Evolutionary conservation across 495 filamentous ascomycete genomes (phyloP).

Genomic region (Bathelium albidoporum): DNA sequence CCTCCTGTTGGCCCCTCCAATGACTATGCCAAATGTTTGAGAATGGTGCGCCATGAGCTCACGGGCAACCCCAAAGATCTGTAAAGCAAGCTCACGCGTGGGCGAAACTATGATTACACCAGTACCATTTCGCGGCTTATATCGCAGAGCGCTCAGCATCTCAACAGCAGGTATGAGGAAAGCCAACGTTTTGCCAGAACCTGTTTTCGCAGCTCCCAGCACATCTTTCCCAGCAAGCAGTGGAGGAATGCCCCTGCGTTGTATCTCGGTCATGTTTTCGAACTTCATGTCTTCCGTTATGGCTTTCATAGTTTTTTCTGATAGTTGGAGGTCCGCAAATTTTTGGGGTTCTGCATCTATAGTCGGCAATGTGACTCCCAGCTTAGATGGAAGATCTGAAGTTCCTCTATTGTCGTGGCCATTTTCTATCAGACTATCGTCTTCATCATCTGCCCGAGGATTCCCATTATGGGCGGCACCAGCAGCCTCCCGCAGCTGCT

Average conservation of each 20-base stretch:
- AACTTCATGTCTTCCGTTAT: slow-evolving; percentile 80
- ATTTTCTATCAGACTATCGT: slow-evolving; percentile 3
- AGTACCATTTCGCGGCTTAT: slow-evolving; percentile 76
- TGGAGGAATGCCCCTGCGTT: slow-evolving; percentile 77
- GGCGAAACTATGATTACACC: slow-evolving; percentile 81
- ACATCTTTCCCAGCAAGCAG: slow-evolving; percentile 85
- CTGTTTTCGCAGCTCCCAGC: slow-evolving; percentile 92
- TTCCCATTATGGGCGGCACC: slow-evolving; percentile 8
- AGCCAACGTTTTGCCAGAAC: slow-evolving; percentile 88
- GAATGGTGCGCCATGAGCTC: slow-evolving; percentile 82
- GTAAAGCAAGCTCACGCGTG: slow-evolving; percentile 82
- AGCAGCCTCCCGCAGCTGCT: slow-evolving; percentile 24
- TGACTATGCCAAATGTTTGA: slow-evolving; percentile 91
- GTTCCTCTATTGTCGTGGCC: slow-evolving; percentile 14
- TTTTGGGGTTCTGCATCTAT: slow-evolving; percentile 43
- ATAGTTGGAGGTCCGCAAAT: slow-evolving; percentile 78
- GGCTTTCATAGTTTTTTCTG: slow-evolving; percentile 75
- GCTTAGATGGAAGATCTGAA: slow-evolving; percentile 41
- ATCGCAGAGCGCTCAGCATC: slow-evolving; percentile 82
- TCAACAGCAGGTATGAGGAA: slow-evolving; percentile 93
- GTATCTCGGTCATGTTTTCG: slow-evolving; percentile 92
- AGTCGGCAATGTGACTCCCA: slow-evolving; percentile 46
- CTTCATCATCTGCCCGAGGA: slow-evolving; percentile 10
- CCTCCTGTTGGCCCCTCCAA: slow-evolving; percentile 84
- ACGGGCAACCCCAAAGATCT: slow-evolving; percentile 91